These are phyloP conservation scores for Gossypium schwendimanii DNA, from an alignment of 441 rosid genomes.

Conservation along the genomic window DNA sequence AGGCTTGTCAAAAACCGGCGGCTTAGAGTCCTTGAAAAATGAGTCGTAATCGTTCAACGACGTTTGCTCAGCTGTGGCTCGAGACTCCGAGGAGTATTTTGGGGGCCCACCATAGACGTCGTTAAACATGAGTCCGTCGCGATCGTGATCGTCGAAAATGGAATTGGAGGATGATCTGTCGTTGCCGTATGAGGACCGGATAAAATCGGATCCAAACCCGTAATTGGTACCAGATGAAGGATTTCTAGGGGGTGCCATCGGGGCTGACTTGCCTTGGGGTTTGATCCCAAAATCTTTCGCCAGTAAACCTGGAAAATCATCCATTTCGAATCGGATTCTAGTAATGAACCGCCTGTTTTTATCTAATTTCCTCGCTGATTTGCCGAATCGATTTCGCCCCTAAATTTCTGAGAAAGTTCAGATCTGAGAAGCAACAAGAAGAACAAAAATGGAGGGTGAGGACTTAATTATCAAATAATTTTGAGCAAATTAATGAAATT, in stretches of 20 bases:
- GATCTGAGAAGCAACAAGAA: slow-evolving; percentile 18
- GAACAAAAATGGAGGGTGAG: slow-evolving; percentile 8
- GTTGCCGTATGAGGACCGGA: slow-evolving; percentile 24
- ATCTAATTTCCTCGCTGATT: not conserved
- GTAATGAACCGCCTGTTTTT: slow-evolving; percentile 12
- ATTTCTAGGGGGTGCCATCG: slow-evolving; percentile 53
- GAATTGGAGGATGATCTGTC: slow-evolving; percentile 28
- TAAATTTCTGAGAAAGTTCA: slow-evolving; percentile 4
- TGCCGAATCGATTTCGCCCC: not conserved
- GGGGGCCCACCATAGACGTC: slow-evolving; percentile 54
- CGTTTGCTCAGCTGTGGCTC: slow-evolving; percentile 18
- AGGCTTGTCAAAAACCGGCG: slow-evolving; percentile 71
- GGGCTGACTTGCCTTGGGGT: slow-evolving; percentile 81
- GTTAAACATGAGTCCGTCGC: slow-evolving; percentile 34
- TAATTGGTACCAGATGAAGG: slow-evolving; percentile 21
- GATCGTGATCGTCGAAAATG: slow-evolving; percentile 45
- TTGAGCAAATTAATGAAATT: not conserved
- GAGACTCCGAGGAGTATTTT: slow-evolving; percentile 38
- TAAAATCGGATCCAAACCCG: slow-evolving; percentile 30
- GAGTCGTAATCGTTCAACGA: slow-evolving; percentile 50
- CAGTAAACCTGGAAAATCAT: slow-evolving; percentile 59
- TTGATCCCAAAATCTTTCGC: slow-evolving; percentile 63
- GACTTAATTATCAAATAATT: slow-evolving; percentile 14
- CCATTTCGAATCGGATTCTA: slow-evolving; percentile 33
- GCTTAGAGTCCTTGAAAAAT: slow-evolving; percentile 38